Percentiles rank a stretch among this genome's conserved stretches.
phyloP scores from a whole-genome alignment of 23 red algal genomes.

The Chondrus crispus region DNA sequence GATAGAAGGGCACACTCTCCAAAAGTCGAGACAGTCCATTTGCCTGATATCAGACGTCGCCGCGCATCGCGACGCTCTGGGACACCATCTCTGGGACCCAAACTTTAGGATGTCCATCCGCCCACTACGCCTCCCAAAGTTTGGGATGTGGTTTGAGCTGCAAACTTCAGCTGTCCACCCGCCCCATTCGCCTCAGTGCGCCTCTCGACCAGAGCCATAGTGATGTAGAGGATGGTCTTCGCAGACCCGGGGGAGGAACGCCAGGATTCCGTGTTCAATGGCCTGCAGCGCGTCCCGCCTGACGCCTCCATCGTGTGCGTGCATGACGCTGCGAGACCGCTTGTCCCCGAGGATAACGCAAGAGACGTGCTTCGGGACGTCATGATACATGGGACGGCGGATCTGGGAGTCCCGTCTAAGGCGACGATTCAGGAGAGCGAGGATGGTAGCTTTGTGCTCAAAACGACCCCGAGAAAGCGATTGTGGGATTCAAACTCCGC shows the following conservation, averaged over 20 bases:
- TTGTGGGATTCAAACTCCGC: conserved; percentile 97
- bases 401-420: conserved; percentile 85
- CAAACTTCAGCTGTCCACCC: no score
- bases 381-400: conserved; percentile 71
- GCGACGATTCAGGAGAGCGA: conserved; percentile 91
- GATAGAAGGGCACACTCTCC: no score
- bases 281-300: not conserved
- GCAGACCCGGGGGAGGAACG: conserved; percentile 90
- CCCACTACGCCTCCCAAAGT: no score
- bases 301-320: conserved; percentile 65
- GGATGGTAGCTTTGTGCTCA: conserved; percentile 83
- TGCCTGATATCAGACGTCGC: no score
- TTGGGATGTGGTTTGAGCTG: no score
- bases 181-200: no score
- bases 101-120: no score
- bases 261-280: conserved; percentile 86
- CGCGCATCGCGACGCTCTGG: no score
- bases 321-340: conserved; percentile 90
- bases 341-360: conserved; percentile 51
- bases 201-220: no score
- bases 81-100: no score
- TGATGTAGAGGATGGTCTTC: no score
- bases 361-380: conserved; percentile 74
- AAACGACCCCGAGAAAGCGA: conserved; percentile 69
- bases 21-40: no score